phyloP scores from a whole-genome alignment of 2,329 filamentous ascomycete genomes.

The Calonectria fujianensis region DNA sequence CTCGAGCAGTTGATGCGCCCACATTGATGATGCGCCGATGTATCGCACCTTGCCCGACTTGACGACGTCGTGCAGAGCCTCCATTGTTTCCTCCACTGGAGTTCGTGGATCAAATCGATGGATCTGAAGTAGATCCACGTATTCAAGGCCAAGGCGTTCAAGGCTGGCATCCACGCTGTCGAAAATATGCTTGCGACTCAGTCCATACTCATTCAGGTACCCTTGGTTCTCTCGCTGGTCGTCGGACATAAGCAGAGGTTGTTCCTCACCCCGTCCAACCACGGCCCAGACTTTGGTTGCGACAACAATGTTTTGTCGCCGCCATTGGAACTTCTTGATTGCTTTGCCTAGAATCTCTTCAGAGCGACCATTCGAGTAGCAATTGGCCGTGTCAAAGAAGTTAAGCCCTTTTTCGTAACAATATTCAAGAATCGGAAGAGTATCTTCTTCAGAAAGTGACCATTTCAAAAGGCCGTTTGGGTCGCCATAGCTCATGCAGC shows the following conservation, averaged over 20 bases:
- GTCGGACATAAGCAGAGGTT: background rate
- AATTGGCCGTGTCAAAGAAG: slow-evolving; percentile 21
- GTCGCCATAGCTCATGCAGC: slow-evolving; percentile 17
- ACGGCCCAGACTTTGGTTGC: slow-evolving; percentile 15
- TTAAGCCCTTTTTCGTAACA: slow-evolving; percentile 11
- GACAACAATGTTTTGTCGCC: slow-evolving; percentile 8
- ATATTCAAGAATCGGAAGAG: background rate
- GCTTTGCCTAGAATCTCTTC: slow-evolving; percentile 8
- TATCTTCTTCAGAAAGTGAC: background rate
- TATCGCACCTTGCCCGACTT: slow-evolving; percentile 18
- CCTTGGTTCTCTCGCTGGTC: slow-evolving; percentile 16
- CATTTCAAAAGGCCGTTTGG: slow-evolving; percentile 13
- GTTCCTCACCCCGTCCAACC: slow-evolving; percentile 3
- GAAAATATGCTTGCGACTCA: slow-evolving; percentile 17
- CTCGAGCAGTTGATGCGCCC: slow-evolving; percentile 20
- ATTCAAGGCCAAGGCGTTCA: slow-evolving; percentile 15
- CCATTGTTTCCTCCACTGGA: slow-evolving; percentile 16
- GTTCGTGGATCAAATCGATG: slow-evolving; percentile 12
- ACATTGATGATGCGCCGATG: slow-evolving; percentile 16
- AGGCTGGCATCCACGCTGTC: slow-evolving; percentile 10
- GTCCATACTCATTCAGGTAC: slow-evolving; percentile 13
- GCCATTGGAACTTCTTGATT: slow-evolving; percentile 18
- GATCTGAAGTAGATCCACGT: slow-evolving; percentile 20
- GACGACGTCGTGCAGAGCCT: slow-evolving; percentile 3
- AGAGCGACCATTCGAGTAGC: slow-evolving; percentile 18